A percentile compares a stretch with the other conserved stretches of the same genome.
Evolutionary conservation across 805 yeast species (phyloP).

Genomic region (Ogataea henricii): DNA sequence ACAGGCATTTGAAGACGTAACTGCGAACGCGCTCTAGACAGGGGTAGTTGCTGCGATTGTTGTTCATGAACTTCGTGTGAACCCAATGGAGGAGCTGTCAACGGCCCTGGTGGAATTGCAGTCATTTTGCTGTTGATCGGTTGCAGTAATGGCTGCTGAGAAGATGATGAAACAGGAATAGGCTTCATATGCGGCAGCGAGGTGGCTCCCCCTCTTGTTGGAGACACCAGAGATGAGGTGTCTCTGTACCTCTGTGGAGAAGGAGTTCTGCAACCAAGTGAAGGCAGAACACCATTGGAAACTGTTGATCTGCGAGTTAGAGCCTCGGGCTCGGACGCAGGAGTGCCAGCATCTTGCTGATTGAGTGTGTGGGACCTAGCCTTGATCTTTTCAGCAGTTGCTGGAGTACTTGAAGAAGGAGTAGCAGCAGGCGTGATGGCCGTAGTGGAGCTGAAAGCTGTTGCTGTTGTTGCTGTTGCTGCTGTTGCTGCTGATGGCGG

Average conservation of each 20-base stretch:
- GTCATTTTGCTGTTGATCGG: conserved; percentile 51
- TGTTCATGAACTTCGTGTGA: conserved; percentile 22
- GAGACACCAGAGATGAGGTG: conserved; percentile 24
- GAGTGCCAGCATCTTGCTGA: conserved; percentile 39
- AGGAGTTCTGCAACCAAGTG: conserved; percentile 43
- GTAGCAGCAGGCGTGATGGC: neutral
- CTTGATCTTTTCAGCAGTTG: conserved; percentile 13
- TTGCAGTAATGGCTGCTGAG: conserved; percentile 49
- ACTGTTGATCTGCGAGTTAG: conserved; percentile 38
- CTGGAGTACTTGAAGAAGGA: neutral
- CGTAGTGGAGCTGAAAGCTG: neutral
- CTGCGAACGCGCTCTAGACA: conserved; percentile 49
- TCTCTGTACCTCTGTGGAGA: conserved; percentile 44
- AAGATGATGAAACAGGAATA: conserved; percentile 39
- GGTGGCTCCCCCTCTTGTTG: conserved; percentile 32
- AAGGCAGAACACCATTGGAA: conserved; percentile 42
- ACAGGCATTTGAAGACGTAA: conserved; percentile 75
- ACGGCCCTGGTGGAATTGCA: conserved; percentile 27
- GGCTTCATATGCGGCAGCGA: conserved; percentile 51
- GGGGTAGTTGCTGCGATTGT: conserved; percentile 15
- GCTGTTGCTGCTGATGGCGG: too few relatives aligned
- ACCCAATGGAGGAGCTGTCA: conserved; percentile 31
- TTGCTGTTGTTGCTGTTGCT: too few relatives aligned
- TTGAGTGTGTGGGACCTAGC: conserved; percentile 45
- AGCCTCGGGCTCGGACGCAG: conserved; percentile 21